These are phyloP conservation scores for Lepidium aucheri DNA, from an alignment of 345 rosid genomes.

Conservation along the genomic window DNA sequence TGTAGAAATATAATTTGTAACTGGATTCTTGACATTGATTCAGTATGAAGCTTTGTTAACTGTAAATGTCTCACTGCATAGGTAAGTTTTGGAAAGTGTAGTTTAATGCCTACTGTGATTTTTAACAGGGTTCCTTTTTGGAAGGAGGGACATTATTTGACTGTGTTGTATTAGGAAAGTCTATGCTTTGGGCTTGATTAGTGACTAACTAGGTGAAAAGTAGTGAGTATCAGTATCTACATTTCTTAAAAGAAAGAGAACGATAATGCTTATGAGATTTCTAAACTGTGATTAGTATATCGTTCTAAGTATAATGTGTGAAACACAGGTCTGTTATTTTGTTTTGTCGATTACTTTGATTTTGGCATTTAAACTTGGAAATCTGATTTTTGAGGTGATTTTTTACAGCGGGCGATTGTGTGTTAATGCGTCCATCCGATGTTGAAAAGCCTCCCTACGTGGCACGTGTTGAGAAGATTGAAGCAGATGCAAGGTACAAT, in stretches of 20 bases:
- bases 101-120: not conserved
- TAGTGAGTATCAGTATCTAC: not conserved
- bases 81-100: not conserved
- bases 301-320: not conserved
- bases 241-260: not conserved
- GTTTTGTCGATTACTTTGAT: not conserved
- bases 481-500: conserved; percentile 53
- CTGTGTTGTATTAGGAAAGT: not conserved
- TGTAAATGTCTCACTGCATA: not conserved
- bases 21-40: not conserved
- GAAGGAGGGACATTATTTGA: not conserved
- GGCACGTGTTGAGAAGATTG: conserved; percentile 74
- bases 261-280: not conserved
- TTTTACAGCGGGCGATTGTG: conserved; percentile 66
- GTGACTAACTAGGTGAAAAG: not conserved
- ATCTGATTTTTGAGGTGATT: not conserved
- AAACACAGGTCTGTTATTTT: not conserved
- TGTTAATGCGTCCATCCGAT: conserved; percentile 78
- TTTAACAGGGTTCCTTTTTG: not conserved
- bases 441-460: conserved; percentile 70
- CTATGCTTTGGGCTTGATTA: not conserved
- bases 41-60: not conserved
- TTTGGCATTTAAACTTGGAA: not conserved
- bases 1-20: not conserved
- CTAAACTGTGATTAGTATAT: not conserved